Percentiles rank a stretch among this genome's conserved stretches.
Evolutionary conservation across 306 rosid genomes (phyloP).

Genomic region (Senna siamea): DNA sequence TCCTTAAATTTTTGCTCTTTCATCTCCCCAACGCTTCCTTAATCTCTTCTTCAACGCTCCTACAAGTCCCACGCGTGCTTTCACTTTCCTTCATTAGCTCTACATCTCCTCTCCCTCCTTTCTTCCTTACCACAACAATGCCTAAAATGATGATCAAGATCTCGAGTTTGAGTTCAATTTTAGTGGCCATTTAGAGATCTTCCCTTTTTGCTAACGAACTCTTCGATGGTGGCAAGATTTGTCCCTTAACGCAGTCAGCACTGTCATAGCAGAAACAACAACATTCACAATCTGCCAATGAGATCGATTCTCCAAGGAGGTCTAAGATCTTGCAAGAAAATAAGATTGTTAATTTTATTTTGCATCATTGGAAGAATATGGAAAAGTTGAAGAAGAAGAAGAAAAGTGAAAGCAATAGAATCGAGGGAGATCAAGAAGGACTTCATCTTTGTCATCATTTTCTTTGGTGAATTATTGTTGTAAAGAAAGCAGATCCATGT

Average conservation of each 20-base stretch:
- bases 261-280: too few species aligned
- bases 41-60: conserved; percentile 69
- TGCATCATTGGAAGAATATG: conserved; percentile 47
- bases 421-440: conserved; percentile 41
- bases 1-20: conserved; percentile 75
- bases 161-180: conserved; percentile 67
- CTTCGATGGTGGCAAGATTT: conserved; percentile 72
- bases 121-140: too few species aligned
- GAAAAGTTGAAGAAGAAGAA: conserved; percentile 4
- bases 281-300: conserved; percentile 16
- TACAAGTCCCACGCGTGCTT: conserved; percentile 56
- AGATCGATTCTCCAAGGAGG: neutral
- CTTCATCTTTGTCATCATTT: conserved; percentile 8
- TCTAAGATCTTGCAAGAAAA: conserved; percentile 46
- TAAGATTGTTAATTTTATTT: conserved; percentile 45
- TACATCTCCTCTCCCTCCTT: too few species aligned
- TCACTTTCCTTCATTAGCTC: too few species aligned
- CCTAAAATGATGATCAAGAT: too few species aligned
- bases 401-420: conserved; percentile 11
- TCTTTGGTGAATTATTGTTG: conserved; percentile 5
- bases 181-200: conserved; percentile 54
- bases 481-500: conserved; percentile 54
- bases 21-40: conserved; percentile 70
- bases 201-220: conserved; percentile 76
- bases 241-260: conserved; percentile 62